Base-by-base conservation (phyloP, 495 filamentous ascomycete species). In the Aspergillus hancockii region DNA sequence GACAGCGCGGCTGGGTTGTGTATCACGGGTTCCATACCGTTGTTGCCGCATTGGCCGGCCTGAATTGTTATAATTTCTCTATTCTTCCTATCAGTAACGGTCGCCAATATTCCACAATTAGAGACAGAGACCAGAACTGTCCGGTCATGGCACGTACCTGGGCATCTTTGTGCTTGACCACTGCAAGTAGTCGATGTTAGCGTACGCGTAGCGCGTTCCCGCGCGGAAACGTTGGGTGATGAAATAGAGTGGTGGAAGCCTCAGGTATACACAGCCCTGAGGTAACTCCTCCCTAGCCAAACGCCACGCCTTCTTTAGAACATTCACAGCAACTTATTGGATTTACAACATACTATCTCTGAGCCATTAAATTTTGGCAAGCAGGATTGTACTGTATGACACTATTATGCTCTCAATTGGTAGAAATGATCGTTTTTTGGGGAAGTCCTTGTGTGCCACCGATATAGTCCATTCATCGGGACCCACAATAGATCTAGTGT, bases 1-100 rank as follows among this genome's bases (percentile, higher is more conserved):
- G 19, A 3, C 8, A 19, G 19, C 8, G 43, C 12, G 19, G 21
- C 1, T 9, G 19, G 43, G 0, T 8, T 47, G 19, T 21, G 25
- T 47, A 23, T 23, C 19, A 32, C 32, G 32, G 52, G 51, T 45
- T 58, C 41, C 90, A 79, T 71, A 96, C 92, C 92, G 81, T 92
- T 97, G 75, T 98, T 98, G 83, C 94, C 94, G 85, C 94, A 98
- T 75, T 98, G 94, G 83, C 94, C 94, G 54, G 95, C 93, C 78
- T 98, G 94, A 61, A 98, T 90, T 38, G 95, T 98, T 75, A 98
- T 98, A 70, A 98, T 98, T 84, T 98, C 94, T 77, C 94, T 98
- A 49, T 7, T 55, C 28, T 4, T 3, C 18, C 34, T 19, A 47
- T 47, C 9, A 47, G 43, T 47, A 30, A 38, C n/a, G 3, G 12